These are phyloP conservation scores for Theileria sp. DNA, from an alignment of 169 alveolate species.

Conservation along the genomic window DNA sequence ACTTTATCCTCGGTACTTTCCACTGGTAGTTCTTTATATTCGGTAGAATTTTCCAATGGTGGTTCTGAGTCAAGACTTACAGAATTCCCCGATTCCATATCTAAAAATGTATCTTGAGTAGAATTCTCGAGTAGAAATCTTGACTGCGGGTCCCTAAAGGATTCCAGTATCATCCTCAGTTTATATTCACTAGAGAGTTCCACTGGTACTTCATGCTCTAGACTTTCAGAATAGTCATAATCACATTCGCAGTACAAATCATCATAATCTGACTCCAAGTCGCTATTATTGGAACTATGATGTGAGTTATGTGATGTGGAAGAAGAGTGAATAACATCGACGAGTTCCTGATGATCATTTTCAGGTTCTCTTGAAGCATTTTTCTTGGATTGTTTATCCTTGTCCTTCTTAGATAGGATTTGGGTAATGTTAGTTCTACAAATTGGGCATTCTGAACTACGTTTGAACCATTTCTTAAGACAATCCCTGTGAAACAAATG, in stretches of 20 bases:
- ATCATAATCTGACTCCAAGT: no score
- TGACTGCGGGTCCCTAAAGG: no score
- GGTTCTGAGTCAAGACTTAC: no score
- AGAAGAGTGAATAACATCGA: background rate
- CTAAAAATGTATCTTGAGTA: no score
- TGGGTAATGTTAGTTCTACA: conserved; percentile 71
- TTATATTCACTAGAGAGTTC: no score
- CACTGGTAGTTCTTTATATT: no score
- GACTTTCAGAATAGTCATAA: background rate
- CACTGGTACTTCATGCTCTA: background rate
- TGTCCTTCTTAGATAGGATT: conserved; percentile 4
- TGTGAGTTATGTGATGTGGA: background rate
- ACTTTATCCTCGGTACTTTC: no score
- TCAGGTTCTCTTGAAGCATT: background rate
- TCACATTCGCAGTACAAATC: background rate
- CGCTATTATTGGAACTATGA: no score
- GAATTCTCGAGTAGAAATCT: no score
- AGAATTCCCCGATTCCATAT: no score
- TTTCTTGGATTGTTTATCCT: background rate
- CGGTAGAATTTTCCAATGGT: no score
- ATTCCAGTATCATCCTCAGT: no score
- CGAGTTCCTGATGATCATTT: background rate
- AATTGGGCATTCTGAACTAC: conserved; percentile 75
- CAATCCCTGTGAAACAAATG: conserved; percentile 75
- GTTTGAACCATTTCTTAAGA: conserved; percentile 68